A percentile compares a stretch with the other conserved stretches of the same genome.
These are phyloP conservation scores for Hygrophila difformis DNA, from an alignment of 257 asterid genomes.

Conservation along the genomic window DNA sequence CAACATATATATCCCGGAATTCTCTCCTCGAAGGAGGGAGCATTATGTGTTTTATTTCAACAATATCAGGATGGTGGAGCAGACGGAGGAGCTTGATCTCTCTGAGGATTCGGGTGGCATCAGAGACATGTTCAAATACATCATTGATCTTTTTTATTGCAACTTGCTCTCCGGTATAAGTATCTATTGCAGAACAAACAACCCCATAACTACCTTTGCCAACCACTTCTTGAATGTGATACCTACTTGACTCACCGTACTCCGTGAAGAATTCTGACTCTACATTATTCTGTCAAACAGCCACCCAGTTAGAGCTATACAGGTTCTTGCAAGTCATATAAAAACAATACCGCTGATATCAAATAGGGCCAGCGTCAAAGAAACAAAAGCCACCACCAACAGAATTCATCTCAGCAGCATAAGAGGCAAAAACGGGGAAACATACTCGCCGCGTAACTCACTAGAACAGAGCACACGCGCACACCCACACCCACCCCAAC, in stretches of 20 bases:
- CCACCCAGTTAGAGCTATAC: conserved; percentile 11
- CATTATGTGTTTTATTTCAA: conserved; percentile 89
- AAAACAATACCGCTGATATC: too few relatives aligned
- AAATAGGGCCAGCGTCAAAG: background rate
- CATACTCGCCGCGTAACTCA: conserved; percentile 11
- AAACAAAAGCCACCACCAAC: conserved; percentile 1
- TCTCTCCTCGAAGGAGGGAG: conserved; percentile 97
- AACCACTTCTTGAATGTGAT: conserved; percentile 85
- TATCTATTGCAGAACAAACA: conserved; percentile 81
- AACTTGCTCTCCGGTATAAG: conserved; percentile 82
- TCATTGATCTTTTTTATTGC: conserved; percentile 96
- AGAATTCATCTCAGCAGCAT: conserved; percentile 12
- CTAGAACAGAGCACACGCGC: conserved; percentile 1
- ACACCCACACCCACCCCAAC: conserved; percentile 6
- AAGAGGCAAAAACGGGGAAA: conserved; percentile 9
- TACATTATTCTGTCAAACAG: conserved; percentile 40
- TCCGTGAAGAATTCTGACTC: conserved; percentile 89
- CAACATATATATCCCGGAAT: conserved; percentile 79
- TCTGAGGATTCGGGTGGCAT: conserved; percentile 88
- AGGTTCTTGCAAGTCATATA: conserved; percentile 2
- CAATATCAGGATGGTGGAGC: conserved; percentile 91
- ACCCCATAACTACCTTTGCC: conserved; percentile 99
- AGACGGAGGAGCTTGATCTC: conserved; percentile 93
- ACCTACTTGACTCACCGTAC: conserved; percentile 92
- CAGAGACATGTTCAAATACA: conserved; percentile 93